Evolutionary conservation across 1,139 yeast species (phyloP).

Genomic region (Arxiozyma heterogenica): DNA sequence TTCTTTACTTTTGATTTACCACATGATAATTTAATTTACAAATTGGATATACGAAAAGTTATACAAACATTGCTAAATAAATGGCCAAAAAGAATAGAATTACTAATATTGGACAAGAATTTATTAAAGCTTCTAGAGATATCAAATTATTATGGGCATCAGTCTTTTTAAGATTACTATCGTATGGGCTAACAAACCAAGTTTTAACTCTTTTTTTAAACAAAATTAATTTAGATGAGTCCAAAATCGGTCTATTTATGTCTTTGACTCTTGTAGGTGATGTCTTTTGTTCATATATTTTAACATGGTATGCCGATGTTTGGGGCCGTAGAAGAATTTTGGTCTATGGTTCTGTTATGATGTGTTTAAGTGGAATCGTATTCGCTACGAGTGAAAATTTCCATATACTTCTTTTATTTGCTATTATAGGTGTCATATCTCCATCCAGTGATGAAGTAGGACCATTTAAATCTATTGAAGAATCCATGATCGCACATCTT

Average conservation of each 20-base stretch:
- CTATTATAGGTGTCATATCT: constrained; percentile 64
- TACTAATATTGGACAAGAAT: constrained; percentile 1
- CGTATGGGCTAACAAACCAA: constrained; percentile 78
- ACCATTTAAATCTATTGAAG: constrained; percentile 84
- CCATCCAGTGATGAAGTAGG: constrained; percentile 93
- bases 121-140: constrained; percentile 36
- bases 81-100: not conserved
- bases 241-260: constrained; percentile 71
- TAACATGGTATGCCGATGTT: constrained; percentile 74
- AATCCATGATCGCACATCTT: constrained; percentile 74
- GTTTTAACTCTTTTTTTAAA: constrained; percentile 63
- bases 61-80: not conserved
- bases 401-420: constrained; percentile 51
- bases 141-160: constrained; percentile 60
- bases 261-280: constrained; percentile 75
- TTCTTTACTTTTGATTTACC: too few species aligned
- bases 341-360: constrained; percentile 56
- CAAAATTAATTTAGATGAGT: constrained; percentile 46
- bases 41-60: not conserved
- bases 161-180: constrained; percentile 61
- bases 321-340: constrained; percentile 65
- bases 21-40: too few species aligned
- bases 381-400: constrained; percentile 50
- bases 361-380: constrained; percentile 59
- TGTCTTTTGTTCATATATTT: constrained; percentile 55